Base-by-base conservation (phyloP, 768 basidiomycete genomes). In the Suillus variegatus region DNA sequence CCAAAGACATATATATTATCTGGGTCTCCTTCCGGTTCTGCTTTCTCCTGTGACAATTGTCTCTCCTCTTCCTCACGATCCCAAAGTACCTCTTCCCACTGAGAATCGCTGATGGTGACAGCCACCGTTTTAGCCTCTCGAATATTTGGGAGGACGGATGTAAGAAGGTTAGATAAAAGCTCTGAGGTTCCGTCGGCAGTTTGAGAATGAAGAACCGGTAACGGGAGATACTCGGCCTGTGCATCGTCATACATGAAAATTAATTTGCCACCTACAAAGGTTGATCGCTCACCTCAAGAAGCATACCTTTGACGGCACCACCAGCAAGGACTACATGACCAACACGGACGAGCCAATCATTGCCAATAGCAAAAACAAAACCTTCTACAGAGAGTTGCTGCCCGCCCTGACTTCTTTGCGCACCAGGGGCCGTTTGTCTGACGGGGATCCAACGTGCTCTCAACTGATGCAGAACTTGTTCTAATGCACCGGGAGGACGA, bases 61-160 rank as follows among this genome's bases (percentile, higher is more conserved):
- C 68, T 75, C 62, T 84, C 84, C 60, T 87, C 87, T 64, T 88
- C 88, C 73, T 91, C 91, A 18, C 87, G 81, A 67, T 90, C 87
- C 86, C 88, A 92, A 35, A 93, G 78, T 2, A 92, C 87, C 68
- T 93, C 93, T 61, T 91, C 88, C 92, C 91, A 93, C 68, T 92
- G 89, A 1, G 85, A 81, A 63, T 92, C 90, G 61, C 87, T 89
- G 66, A 92, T 88, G 0, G 90, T 90, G 32, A 94, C 90, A 4
- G 91, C 92, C 25, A 88, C 88, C 10, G 88, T 90, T 72, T 85
- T 90, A 14, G 91, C 89, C 64, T 89, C 92, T 41, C 80, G 82
- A 44, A 91, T 81, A 67, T 88, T 89, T 14, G 92, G 92, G 20
- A 94, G 82, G 35, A 93, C 82, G 0, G 92, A 90, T 22, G 89